These are phyloP conservation scores for Claviceps arundinis DNA, from an alignment of 2,329 filamentous ascomycete genomes.

Conservation along the genomic window DNA sequence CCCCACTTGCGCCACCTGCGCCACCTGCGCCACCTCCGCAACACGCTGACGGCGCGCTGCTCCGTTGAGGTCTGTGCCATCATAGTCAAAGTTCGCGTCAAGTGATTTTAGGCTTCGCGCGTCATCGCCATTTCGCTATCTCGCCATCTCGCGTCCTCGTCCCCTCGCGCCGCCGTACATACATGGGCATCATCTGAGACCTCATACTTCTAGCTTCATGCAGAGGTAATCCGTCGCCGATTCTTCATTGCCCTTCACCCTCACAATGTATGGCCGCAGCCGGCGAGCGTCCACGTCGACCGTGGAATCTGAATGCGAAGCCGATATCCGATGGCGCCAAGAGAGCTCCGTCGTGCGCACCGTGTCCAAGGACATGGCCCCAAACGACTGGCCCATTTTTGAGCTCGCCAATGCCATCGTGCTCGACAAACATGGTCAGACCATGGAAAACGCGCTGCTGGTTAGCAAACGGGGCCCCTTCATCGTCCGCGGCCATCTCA, in stretches of 20 bases:
- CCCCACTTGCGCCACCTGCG: too few relatives aligned
- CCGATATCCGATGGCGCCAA: constrained; percentile 20
- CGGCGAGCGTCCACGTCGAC: constrained; percentile 32
- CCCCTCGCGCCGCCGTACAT: background rate
- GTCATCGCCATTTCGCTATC: background rate
- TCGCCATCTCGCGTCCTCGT: background rate
- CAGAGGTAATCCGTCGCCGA: background rate
- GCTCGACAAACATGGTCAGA: constrained; percentile 37
- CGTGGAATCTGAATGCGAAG: constrained; percentile 27
- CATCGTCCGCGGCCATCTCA: constrained; percentile 44
- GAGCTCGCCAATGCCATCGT: constrained; percentile 47
- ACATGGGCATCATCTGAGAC: background rate
- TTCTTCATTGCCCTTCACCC: background rate
- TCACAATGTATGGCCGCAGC: constrained; percentile 24
- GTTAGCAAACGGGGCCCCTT: constrained; percentile 48
- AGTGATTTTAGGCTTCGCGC: background rate
- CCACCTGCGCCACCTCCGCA: too few relatives aligned
- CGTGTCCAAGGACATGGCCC: constrained; percentile 15
- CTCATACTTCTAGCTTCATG: background rate
- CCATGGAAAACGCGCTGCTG: constrained; percentile 46
- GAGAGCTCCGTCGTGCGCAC: constrained; percentile 22
- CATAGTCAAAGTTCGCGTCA: background rate
- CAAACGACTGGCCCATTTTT: constrained; percentile 48
- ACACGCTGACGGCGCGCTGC: background rate
- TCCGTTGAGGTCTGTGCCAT: background rate